Evolutionary conservation across 495 filamentous ascomycete genomes (phyloP), one percentile per base, ranked within the genome.

Genomic region (Wilcoxina mikolae): DNA sequence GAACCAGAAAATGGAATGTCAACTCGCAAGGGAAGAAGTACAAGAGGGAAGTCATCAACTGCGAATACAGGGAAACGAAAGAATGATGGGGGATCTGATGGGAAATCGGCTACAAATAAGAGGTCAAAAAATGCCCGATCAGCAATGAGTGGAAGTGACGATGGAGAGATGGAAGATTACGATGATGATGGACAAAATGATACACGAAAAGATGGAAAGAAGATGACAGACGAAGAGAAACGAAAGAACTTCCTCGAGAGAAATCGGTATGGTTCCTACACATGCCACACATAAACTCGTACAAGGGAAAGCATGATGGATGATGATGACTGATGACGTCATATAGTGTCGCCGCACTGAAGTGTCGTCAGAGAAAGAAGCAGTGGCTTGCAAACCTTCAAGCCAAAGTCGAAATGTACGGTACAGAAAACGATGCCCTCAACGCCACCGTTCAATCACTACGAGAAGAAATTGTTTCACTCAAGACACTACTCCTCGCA

Each of bases 151-250:
- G 55, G 52, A 26, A 66, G 58, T 54, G 58, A 69, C 41, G 67
- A 71, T 35, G 66, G 66, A 20, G 64, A 69, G 52, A 70, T 69
- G 53, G 76, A 79, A 45, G 72, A 72, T 44, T 75, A 74, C 28
- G 75, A 78, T 33, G 69, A 76, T 9, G 73, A 77, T 29, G 72
- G 75, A 50, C 74, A 76, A 5, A 69, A 81, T 24, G 73, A 76
- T 7, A 76, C 78, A 51, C 74, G 73, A 9, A 73, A 78, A 45
- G 64, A 73, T 65, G 68, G 73, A 38, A 84, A 81, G 73, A 98
- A 96, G 72, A 95, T 96, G 93, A 96, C 91, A 11, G 91, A 98
- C 59, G 91, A 96, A 65, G 91, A 98, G 70, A 98, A 98, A 74
- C 72, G 91, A 35, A 95, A 91, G 72, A 98, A 98, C 63, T 98